These are phyloP conservation scores for Biscogniauxia sp. DNA, from an alignment of 2,329 filamentous ascomycete species.

Conservation along the genomic window DNA sequence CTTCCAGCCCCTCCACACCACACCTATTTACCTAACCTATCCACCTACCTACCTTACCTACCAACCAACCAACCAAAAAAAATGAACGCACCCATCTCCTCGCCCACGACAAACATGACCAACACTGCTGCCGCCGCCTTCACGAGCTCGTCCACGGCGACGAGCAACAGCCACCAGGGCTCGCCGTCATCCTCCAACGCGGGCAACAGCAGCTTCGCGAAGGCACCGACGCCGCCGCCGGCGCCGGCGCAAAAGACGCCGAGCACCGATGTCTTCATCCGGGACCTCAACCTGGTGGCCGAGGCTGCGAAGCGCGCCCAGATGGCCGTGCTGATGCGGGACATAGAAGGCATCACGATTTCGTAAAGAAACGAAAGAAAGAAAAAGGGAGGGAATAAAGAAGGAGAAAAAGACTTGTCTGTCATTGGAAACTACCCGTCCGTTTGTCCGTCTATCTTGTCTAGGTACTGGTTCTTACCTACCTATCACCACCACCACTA, in stretches of 20 bases:
- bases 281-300: conserved; percentile 80
- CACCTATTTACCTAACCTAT: not conserved
- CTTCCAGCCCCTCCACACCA: no score
- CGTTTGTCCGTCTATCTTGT: no score
- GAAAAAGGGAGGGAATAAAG: not conserved
- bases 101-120: conserved; percentile 15
- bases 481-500: no score
- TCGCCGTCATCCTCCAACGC: conserved; percentile 9
- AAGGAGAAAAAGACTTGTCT: not conserved
- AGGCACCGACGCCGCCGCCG: conserved; percentile 22
- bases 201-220: conserved; percentile 17
- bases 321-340: conserved; percentile 83
- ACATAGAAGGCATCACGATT: conserved; percentile 72
- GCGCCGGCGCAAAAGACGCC: conserved; percentile 23
- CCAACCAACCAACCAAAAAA: not conserved
- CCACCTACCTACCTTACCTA: not conserved
- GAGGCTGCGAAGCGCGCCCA: conserved; percentile 93
- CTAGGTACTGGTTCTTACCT: no score
- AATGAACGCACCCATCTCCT: conserved; percentile 35
- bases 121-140: not conserved
- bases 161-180: conserved; percentile 13
- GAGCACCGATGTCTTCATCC: conserved; percentile 61
- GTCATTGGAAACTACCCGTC: no score
- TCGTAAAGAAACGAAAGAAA: conserved; percentile 30
- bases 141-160: conserved; percentile 6